Percentiles rank a stretch among this genome's conserved stretches.
Evolutionary conservation across 1,139 yeast genomes (phyloP).

Genomic region (Meyerozyma athensensis): DNA sequence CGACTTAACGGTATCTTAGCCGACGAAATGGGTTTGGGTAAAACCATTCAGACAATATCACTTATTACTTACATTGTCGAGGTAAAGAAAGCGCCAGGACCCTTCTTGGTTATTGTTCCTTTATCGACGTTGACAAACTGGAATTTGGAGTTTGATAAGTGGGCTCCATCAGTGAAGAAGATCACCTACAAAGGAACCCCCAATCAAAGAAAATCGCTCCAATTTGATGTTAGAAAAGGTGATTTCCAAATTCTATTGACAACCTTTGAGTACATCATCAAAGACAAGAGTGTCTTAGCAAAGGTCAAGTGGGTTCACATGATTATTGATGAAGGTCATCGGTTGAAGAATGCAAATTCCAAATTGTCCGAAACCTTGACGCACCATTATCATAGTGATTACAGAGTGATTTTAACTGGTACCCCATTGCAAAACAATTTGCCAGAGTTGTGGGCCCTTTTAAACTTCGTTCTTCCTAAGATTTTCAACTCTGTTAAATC

Average conservation of each 20-base stretch:
- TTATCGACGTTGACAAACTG: slow-evolving; percentile 80
- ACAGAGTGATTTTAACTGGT: slow-evolving; percentile 79
- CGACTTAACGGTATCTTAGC: slow-evolving; percentile 93
- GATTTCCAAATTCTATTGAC: slow-evolving; percentile 75
- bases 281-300: slow-evolving; percentile 63
- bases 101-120: slow-evolving; percentile 78
- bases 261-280: slow-evolving; percentile 74
- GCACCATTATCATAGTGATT: slow-evolving; percentile 67
- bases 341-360: slow-evolving; percentile 78
- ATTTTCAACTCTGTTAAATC: slow-evolving; percentile 80
- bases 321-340: slow-evolving; percentile 88
- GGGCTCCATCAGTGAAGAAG: slow-evolving; percentile 74
- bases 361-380: slow-evolving; percentile 69
- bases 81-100: slow-evolving; percentile 59
- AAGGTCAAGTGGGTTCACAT: slow-evolving; percentile 77
- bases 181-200: slow-evolving; percentile 77
- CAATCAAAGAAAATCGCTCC: slow-evolving; percentile 60
- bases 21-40: slow-evolving; percentile 91
- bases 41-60: slow-evolving; percentile 81
- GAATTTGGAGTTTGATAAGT: slow-evolving; percentile 79
- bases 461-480: slow-evolving; percentile 74
- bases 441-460: slow-evolving; percentile 81
- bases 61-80: slow-evolving; percentile 72
- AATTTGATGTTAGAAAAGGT: slow-evolving; percentile 56
- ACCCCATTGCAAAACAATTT: slow-evolving; percentile 82